Base-by-base conservation (phyloP, 192 early-diverging fungal genomes). In the Geranomyces variabilis region DNA sequence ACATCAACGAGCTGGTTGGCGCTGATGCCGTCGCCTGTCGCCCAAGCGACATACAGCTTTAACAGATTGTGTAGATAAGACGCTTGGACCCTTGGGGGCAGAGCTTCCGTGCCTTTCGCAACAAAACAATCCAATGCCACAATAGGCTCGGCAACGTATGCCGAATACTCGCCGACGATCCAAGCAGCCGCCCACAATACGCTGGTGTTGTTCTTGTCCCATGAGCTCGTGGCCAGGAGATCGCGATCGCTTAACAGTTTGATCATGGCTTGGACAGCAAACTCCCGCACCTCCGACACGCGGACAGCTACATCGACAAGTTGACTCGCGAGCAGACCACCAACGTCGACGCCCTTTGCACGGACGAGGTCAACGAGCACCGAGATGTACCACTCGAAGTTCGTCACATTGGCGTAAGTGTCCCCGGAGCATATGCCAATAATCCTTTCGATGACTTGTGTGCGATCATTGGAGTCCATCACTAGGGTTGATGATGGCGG, bases 311-410 rank as follows among this genome's bases (percentile, higher is more conserved):
- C 90, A 83, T 97, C 96, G 77, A 97, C 88, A 8, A 97, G 73
- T 77, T 94, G 91, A 9, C 82, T 82, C 36, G 85, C 84, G 17
- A 97, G 61, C n/a, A 84, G 13, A 26, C 81, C 78, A 0, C 91
- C 94, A 6, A 92, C 92, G 67, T 87, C 89, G 1, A 94, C 90
- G 44, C 91, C 91, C 15, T 55, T 45, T 14, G 90, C 77, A 44
- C 91, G 87, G 0, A 90, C 91, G 10, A 98, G 81, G 53, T 91
- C 91, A 1, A 90, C 87, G 29, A 98, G 84, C 0, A 92, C 86
- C 1, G 87, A 82, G 36, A 98, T 84, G 70, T 97, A 97, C 97
- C 97, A 99, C 75, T 97, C 94, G 84, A 98, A 98, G 74, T 96
- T 91, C 19, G 87, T 81, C 33, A 97, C 83, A 70, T 94, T 87